phyloP scores from a whole-genome alignment of 805 yeast species.

The Cyberlindnera petersonii region DNA sequence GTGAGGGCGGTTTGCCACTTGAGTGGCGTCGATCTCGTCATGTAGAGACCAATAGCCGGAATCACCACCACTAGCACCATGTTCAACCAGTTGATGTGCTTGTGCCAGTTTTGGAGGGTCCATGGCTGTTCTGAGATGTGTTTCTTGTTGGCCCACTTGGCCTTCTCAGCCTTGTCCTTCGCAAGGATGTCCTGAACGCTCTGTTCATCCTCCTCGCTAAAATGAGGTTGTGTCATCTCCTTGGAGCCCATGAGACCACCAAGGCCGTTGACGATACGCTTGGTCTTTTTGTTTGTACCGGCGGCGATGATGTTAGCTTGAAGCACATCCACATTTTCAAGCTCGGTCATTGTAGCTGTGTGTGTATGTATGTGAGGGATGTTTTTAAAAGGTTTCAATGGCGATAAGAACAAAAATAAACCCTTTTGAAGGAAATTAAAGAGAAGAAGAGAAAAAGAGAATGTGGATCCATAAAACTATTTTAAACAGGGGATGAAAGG shows the following conservation, averaged over 20 bases:
- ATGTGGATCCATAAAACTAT: background rate
- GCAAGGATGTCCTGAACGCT: constrained; percentile 41
- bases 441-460: background rate
- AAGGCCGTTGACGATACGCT: constrained; percentile 76
- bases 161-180: constrained; percentile 39
- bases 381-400: too few species aligned
- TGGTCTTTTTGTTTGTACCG: constrained; percentile 67
- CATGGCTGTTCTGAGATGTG: constrained; percentile 80
- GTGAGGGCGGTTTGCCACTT: constrained; percentile 28
- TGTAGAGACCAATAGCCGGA: constrained; percentile 51
- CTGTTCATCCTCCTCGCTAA: constrained; percentile 47
- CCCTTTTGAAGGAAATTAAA: too few species aligned
- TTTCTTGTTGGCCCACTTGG: constrained; percentile 34
- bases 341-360: constrained; percentile 15
- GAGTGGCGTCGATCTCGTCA: constrained; percentile 45
- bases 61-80: constrained; percentile 56
- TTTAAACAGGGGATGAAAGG: too few species aligned
- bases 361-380: too few species aligned
- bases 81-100: constrained; percentile 78
- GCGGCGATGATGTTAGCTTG: constrained; percentile 78
- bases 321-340: constrained; percentile 51
- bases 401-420: too few species aligned
- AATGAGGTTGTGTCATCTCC: constrained; percentile 61
- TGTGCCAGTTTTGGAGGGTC: constrained; percentile 68
- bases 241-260: constrained; percentile 82